These are phyloP conservation scores for Hygrophoropsis aurantiaca DNA, from an alignment of 768 basidiomycete species.

Conservation along the genomic window DNA sequence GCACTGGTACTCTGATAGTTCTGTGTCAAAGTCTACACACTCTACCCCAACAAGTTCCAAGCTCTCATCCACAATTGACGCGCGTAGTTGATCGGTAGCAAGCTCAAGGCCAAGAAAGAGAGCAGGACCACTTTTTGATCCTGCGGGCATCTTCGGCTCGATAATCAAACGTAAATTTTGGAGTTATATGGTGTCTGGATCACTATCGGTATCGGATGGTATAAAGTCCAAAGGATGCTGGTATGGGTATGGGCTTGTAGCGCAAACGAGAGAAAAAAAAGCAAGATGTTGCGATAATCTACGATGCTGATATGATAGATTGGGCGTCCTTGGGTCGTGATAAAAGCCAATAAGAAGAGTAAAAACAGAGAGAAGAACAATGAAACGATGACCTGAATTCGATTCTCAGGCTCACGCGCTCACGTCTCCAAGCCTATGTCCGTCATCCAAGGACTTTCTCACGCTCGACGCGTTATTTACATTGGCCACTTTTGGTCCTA, in stretches of 20 bases:
- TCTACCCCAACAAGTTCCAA: slow-evolving; percentile 83
- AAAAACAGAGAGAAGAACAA: slow-evolving; percentile 9
- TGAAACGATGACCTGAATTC: slow-evolving; percentile 12
- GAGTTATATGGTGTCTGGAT: slow-evolving; percentile 5
- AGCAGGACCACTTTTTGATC: slow-evolving; percentile 41
- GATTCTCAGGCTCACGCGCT: slow-evolving; percentile 13
- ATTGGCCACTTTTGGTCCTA: no score
- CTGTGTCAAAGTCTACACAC: slow-evolving; percentile 79
- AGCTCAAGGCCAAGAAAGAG: slow-evolving; percentile 87
- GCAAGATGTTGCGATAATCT: slow-evolving; percentile 5
- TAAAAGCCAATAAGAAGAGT: slow-evolving; percentile 9
- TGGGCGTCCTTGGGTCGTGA: slow-evolving; percentile 27
- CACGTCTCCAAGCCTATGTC: slow-evolving; percentile 10
- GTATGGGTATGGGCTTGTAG: slow-evolving; percentile 27
- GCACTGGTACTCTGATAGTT: slow-evolving; percentile 79
- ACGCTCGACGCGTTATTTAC: slow-evolving; percentile 16
- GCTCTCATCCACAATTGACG: slow-evolving; percentile 79
- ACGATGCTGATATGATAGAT: slow-evolving; percentile 8
- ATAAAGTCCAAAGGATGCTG: slow-evolving; percentile 18
- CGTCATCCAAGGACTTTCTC: slow-evolving; percentile 25
- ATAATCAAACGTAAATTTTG: slow-evolving; percentile 3
- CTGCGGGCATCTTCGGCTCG: slow-evolving; percentile 29
- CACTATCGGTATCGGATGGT: slow-evolving; percentile 10
- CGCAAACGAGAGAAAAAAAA: slow-evolving; percentile 6
- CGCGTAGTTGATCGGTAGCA: slow-evolving; percentile 80